Evolutionary conservation across 345 rosid genomes (phyloP), one percentile per base, ranked within the genome.

Genomic region (Gossypium rotundifolium): DNA sequence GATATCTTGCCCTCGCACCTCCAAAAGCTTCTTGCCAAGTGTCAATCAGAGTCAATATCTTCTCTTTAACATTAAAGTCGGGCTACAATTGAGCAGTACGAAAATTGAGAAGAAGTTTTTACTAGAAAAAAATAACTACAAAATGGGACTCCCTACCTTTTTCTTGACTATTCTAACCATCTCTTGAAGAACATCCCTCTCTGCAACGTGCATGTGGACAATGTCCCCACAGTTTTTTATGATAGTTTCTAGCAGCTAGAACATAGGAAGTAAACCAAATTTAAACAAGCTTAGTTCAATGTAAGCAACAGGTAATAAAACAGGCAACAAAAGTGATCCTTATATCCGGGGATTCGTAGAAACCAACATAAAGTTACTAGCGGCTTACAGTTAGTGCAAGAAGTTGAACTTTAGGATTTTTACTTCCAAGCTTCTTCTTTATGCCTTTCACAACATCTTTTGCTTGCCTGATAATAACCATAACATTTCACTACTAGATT

Each of bases 1-100:
- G 97, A 90, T 91, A 93, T 90, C 99, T 93, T 73, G 99, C 93
- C 84, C 97, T 89, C 38, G 98, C 81, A 48, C 97, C 98, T 74
- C 98, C 98, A 81, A 96, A 96, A 71, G 97, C 98, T 84, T 96
- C 99, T 91, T 96, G 99, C 99, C 99, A 96, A 51, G 96, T 96
- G 77, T 91, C 99, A 60, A 96, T 85, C 70, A 96, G 89, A 72
- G 77, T 84, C 78, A 96, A 72, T 77, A 96, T 90, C 92, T 96
- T 93, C 89, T 91, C 97, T 84, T 96, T 96, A 78, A 91, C 98
- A 79, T 87, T 93, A 66, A 82, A 78, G 81, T 93, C 98, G 4
- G 94, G 93, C 98, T 93, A 82, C 81, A 83, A 71, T 76, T 57
- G 72, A 66, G 72, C 75, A 87, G 68, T 23, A 79, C 38, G 73